Base-by-base conservation (phyloP, 192 early-diverging fungal species). In the Backusella luteola region DNA sequence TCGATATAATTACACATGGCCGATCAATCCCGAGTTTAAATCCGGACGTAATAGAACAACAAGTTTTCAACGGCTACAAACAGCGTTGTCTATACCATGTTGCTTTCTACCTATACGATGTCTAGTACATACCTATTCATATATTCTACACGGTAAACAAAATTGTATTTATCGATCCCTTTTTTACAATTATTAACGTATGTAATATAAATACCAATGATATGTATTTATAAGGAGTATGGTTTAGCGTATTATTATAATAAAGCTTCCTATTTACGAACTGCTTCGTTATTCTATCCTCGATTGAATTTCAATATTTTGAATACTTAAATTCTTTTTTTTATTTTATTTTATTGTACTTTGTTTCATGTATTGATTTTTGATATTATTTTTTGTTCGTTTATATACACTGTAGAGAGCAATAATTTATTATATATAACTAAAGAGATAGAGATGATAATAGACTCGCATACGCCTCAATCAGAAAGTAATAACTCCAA, bases 21-120 rank as follows among this genome's bases (percentile, higher is more conserved):
- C 56, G 56, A 63, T 63, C 56, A 63, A 63, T 63, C 23, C 56
- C 56, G 56, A 63, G 23, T 63, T 59, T 29, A 63, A 14, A 63
- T 63, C 23, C 9, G 11, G 26, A 63, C 3, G 26, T 63, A 29
- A 63, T 63, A 23, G 26, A 63, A 63, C 46, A 49, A 49, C 32
- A n/a, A 19, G 1, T n/a, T 49, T 49, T 49, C 5, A n/a, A 21
- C 46, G 46, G 46, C 19, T 49, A 26, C 56, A 63, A 63, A 26
- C 9, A 29, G 3, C 9, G 4, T 23, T 29, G 21, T 23, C 26
- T 14, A 1, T 56, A 6, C 23, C 11, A 63, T 63, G 9, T 14
- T 63, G 12, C 4, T 8, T 63, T 63, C 9, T n/a, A n/a, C 5
- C 3, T 63, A 63, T 29, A 12, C 56, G 14, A 9, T 59, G 12